phyloP scores from a whole-genome alignment of 2,329 filamentous ascomycete species.

The Endothia cerciana region DNA sequence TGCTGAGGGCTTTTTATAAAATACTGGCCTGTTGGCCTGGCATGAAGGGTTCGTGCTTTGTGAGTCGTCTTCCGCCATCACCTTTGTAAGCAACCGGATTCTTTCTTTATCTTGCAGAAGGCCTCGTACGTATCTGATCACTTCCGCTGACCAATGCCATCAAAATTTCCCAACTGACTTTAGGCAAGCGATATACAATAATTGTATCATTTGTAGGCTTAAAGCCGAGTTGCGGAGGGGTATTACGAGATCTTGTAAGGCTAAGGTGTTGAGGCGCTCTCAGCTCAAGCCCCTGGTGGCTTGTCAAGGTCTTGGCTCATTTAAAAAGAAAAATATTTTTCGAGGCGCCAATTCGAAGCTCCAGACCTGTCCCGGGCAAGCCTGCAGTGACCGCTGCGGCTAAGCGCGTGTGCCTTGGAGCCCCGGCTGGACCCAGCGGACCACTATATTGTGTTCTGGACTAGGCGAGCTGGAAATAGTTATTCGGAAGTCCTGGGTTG shows the following conservation, averaged over 20 bases:
- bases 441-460: neutral
- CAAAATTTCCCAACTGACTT: neutral
- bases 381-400: neutral
- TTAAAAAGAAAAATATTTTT: neutral
- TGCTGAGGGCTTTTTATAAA: neutral
- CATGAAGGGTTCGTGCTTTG: neutral
- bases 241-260: neutral
- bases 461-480: neutral
- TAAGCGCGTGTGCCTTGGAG: neutral
- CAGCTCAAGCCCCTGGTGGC: constrained; percentile 1
- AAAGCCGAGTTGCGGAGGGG: neutral
- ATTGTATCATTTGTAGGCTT: neutral
- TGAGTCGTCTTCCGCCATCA: neutral
- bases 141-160: neutral
- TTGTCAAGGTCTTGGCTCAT: neutral
- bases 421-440: neutral
- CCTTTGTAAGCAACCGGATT: neutral
- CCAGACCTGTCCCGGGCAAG: neutral
- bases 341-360: neutral
- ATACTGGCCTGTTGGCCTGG: neutral
- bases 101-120: neutral
- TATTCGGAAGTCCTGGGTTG: neutral
- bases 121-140: neutral
- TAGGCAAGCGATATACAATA: neutral
- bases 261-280: constrained; percentile 4